Evolutionary conservation across 2,329 filamentous ascomycete species (phyloP).

Genomic region (Fusarium beomiforme): DNA sequence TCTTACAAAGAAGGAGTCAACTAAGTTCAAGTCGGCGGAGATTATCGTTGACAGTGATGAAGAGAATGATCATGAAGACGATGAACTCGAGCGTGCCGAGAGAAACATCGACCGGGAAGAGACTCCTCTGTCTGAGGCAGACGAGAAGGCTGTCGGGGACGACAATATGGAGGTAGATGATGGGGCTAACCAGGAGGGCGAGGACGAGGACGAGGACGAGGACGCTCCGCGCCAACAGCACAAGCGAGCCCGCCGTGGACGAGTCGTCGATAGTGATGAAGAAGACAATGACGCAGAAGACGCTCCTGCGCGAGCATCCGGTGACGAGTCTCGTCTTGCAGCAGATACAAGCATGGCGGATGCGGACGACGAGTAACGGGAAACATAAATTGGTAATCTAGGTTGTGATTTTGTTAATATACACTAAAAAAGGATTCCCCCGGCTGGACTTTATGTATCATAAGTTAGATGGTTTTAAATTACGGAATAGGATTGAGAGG

Average conservation of each 20-base stretch:
- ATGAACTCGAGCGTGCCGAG: conserved; percentile 58
- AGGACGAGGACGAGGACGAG: conserved; percentile 63
- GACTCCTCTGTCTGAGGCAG: conserved; percentile 50
- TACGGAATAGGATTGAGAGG: conserved; percentile 23
- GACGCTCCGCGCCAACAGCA: conserved; percentile 53
- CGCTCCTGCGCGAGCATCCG: conserved; percentile 26
- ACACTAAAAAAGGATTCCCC: conserved; percentile 4
- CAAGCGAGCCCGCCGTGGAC: conserved; percentile 61
- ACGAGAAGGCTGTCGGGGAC: conserved; percentile 50
- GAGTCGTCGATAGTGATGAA: conserved; percentile 66
- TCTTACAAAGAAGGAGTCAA: conserved; percentile 59
- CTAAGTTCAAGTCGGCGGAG: conserved; percentile 88
- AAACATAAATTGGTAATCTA: conserved; percentile 2
- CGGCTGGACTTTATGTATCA: conserved; percentile 25
- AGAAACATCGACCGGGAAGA: conserved; percentile 51
- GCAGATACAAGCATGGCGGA: conserved; percentile 56
- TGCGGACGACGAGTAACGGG: conserved; percentile 42
- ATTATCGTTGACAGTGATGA: conserved; percentile 82
- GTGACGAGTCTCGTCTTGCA: conserved; percentile 39
- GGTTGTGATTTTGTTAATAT: conserved; percentile 29
- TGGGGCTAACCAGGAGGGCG: conserved; percentile 47
- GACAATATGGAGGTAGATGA: conserved; percentile 66
- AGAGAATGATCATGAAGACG: conserved; percentile 52
- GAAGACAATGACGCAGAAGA: conserved; percentile 51
- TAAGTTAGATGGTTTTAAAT: conserved; percentile 33